Percentiles rank a stretch among this genome's conserved stretches.
Evolutionary conservation across 805 yeast genomes (phyloP).

Genomic region (Candida coquimbonensis): DNA sequence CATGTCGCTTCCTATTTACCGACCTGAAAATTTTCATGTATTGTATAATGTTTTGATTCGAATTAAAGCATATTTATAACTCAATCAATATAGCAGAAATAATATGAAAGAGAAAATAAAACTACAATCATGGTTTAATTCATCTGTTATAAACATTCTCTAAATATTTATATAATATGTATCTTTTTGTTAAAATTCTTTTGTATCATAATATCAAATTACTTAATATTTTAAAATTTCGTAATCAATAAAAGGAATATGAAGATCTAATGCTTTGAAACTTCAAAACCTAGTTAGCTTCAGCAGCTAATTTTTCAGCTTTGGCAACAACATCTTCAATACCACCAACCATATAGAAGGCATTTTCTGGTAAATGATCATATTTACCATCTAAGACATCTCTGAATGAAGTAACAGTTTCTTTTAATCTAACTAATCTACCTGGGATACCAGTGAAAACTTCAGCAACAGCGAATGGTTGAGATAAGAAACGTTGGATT

Average conservation of each 20-base stretch:
- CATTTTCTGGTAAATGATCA: conserved; percentile 98
- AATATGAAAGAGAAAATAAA: too few species aligned
- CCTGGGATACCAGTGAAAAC: conserved; percentile 99
- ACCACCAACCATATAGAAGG: conserved; percentile 99
- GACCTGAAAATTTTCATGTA: too few species aligned
- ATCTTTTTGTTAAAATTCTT: conserved; percentile 4
- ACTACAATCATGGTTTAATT: not conserved
- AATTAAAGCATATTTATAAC: too few species aligned
- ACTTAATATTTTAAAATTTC: not conserved
- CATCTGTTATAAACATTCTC: conserved; percentile 14
- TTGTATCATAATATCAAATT: conserved; percentile 6
- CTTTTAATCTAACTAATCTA: conserved; percentile 93
- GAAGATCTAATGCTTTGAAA: not conserved
- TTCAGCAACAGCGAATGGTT: conserved; percentile 99
- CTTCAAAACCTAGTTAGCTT: conserved; percentile 46
- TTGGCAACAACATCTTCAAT: conserved; percentile 97
- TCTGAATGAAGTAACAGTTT: conserved; percentile 90
- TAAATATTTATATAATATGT: conserved; percentile 10
- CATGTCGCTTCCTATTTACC: too few species aligned
- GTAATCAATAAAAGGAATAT: conserved; percentile 4
- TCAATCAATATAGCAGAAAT: too few species aligned
- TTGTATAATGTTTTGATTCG: too few species aligned
- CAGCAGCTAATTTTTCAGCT: conserved; percentile 98
- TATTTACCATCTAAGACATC: conserved; percentile 97
- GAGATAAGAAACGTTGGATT: conserved; percentile 99